These are phyloP conservation scores for Carpinus viminea DNA, from an alignment of 306 rosid genomes.

Conservation along the genomic window DNA sequence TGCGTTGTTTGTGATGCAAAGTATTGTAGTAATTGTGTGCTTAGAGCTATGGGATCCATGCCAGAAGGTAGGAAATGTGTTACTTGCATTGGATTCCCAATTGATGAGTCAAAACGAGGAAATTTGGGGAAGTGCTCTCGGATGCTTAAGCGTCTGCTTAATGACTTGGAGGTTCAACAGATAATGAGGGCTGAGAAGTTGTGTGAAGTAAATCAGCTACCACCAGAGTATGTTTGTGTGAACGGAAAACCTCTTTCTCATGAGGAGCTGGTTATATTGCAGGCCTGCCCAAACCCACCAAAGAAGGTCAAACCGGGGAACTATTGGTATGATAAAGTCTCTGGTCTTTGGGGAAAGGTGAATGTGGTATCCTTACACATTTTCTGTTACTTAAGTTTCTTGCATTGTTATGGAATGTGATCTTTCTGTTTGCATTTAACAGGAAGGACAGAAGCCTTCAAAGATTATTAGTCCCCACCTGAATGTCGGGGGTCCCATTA, in stretches of 20 bases:
- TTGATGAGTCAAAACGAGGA: slow-evolving; percentile 73
- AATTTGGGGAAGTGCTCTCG: slow-evolving; percentile 88
- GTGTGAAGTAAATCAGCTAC: slow-evolving; percentile 93
- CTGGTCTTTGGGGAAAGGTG: slow-evolving; percentile 99
- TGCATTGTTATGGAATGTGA: slow-evolving; percentile 24
- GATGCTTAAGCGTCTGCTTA: slow-evolving; percentile 79
- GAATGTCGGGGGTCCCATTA: slow-evolving; percentile 84
- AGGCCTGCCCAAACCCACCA: slow-evolving; percentile 78
- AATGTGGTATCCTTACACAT: slow-evolving; percentile 28
- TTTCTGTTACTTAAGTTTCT: slow-evolving; percentile 7
- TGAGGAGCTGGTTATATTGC: slow-evolving; percentile 71
- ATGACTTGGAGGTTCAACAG: slow-evolving; percentile 84
- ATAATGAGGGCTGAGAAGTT: slow-evolving; percentile 81
- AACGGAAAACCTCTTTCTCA: slow-evolving; percentile 76
- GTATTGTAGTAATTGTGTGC: slow-evolving; percentile 85
- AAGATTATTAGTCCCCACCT: slow-evolving; percentile 84
- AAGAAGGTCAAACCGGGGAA: slow-evolving; percentile 91
- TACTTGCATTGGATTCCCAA: slow-evolving; percentile 74
- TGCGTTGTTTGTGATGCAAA: slow-evolving; percentile 95
- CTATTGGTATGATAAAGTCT: slow-evolving; percentile 98
- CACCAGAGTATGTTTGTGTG: slow-evolving; percentile 73
- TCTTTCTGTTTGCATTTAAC: slow-evolving; percentile 35
- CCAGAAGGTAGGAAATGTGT: slow-evolving; percentile 99
- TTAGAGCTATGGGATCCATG: slow-evolving; percentile 99
- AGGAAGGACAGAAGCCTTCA: slow-evolving; percentile 97